Evolutionary conservation across 805 yeast genomes (phyloP), one percentile per base, ranked within the genome.

Genomic region (Candida andamanensis): DNA sequence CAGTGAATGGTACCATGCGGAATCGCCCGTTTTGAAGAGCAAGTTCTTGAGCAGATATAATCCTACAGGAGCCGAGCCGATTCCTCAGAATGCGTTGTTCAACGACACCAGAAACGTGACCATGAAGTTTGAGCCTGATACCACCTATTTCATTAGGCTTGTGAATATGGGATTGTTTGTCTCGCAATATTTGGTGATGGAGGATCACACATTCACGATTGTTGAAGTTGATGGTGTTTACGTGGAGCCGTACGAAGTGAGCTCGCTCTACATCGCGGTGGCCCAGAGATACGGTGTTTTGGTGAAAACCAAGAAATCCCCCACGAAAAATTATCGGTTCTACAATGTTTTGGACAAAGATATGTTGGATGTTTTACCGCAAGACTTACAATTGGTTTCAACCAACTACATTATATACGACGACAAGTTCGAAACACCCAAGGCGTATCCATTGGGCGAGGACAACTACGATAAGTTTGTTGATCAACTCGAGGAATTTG

Each of bases 41-140:
- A 37, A 47, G 22, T 89, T 92, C 64, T 53, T 87, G 67, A 74
- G 63, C 44, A 55, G 79, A 41, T 78, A 69, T 66, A 92, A 92
- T 60, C 98, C 98, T 37, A 85, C 96, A 7, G 98, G 98, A 52
- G 96, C 97, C 26, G 98, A 92, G 64, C 98, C 98, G 31, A 79
- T 92, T 46, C 98, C 98, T 6, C 82, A 84, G 44, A 67, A 72
- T 54, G 59, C 83, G 46, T 70, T 92, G 47, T 67, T 87, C 57
- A 90, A 90, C 63, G 86, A 87, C 53, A 80, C 95, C 9, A 73
- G 69, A 50, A 81, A 83, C 58, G 65, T 73, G 50, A 74, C 89
- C n/a, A 77, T 86, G 82, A 44, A 61, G 6, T 94, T 90, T 35
- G 52, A 84, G 63, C 95, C 97, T 6, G 77, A 78, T 61, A 86